Conservation (phyloP, 2,329 filamentous ascomycete genomes). For the Colletotrichum aenigma region DNA sequence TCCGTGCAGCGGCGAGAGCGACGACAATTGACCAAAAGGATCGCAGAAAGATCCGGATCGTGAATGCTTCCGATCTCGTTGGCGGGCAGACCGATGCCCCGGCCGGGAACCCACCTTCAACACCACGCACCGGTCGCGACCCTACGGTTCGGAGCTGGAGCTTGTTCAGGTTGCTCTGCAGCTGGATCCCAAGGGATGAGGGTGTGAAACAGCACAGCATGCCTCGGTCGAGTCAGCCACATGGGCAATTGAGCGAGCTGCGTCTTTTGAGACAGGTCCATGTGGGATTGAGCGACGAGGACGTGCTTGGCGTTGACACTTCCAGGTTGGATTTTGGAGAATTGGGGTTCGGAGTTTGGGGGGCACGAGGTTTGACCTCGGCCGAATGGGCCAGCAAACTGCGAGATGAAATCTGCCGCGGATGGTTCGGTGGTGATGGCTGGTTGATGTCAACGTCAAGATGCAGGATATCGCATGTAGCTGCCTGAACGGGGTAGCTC, state of each 20-base stretch:
- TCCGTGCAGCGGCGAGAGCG: neutral
- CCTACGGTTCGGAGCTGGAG: neutral
- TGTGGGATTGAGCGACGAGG: neutral
- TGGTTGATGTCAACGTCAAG: neutral
- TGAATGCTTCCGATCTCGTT: neutral
- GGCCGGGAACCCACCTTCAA: neutral
- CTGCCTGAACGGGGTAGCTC: neutral
- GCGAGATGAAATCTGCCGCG: neutral
- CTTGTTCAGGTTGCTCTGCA: neutral
- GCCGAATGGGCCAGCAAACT: neutral
- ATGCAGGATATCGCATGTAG: neutral
- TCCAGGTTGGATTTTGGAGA: neutral
- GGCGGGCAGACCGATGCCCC: neutral
- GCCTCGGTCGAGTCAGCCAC: neutral
- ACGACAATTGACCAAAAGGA: neutral
- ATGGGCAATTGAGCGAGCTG: neutral
- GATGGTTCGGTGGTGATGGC: neutral
- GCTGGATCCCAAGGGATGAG: neutral
- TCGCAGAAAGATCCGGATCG: neutral
- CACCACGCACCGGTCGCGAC: neutral
- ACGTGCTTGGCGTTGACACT: neutral
- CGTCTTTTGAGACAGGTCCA: constrained; percentile 1
- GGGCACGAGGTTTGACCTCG: neutral
- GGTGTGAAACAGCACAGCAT: neutral
- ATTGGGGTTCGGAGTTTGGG: neutral